Base-by-base conservation (phyloP, 2,329 filamentous ascomycete species). In the Ophiognomonia clavigignenti-juglandacearum region DNA sequence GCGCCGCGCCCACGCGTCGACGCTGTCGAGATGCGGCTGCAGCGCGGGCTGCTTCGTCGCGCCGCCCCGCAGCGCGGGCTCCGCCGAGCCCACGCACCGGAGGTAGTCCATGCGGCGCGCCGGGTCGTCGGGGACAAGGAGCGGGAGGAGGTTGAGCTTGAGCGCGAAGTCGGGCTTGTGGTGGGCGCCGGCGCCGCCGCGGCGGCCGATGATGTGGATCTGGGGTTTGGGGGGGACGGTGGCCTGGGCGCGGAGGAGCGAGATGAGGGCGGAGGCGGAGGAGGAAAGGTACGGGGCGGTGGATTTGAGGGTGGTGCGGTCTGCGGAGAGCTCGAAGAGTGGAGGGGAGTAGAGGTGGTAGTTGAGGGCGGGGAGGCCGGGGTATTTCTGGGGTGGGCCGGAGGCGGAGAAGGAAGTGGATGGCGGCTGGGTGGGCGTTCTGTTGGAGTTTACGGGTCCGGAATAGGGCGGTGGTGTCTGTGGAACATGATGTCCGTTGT, bases 201-300 rank as follows among this genome's bases (percentile, higher is more conserved):
- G 68, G 26, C 61, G 69, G 37, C 77, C 77, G 3, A 63, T 63
- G 43, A 80, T 68, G 44, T 71, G 66, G 19, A 80, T 67, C 51
- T 73, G 67, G 0, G 73, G 75, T 56, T 80, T 80, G 6, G 77
- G 77, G 18, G 77, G 77, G 0, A 80, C 64, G 1, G 70, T 70
- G 13, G 74, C 70, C 46, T 78, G 71, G 26, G 63, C 57, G 29
- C 72, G 70, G 22, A 80, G 57, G 19, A 80, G 62, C 4, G 69
- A 60, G 4, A 68, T 62, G 27, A 81, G 64, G 6, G 71, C 72
- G 13, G 59, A 57, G 22, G 66, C 66, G 45, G 72, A 72, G 48
- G 64, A 62, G 5, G 72, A 75, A 4, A 79, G 64, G 53, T 74
- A 70, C n/a, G 68, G 66, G 1, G 72, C 69, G 35, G 69, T 67